Evolutionary conservation across 805 yeast genomes (phyloP).

Genomic region (Metschnikowia proteae): DNA sequence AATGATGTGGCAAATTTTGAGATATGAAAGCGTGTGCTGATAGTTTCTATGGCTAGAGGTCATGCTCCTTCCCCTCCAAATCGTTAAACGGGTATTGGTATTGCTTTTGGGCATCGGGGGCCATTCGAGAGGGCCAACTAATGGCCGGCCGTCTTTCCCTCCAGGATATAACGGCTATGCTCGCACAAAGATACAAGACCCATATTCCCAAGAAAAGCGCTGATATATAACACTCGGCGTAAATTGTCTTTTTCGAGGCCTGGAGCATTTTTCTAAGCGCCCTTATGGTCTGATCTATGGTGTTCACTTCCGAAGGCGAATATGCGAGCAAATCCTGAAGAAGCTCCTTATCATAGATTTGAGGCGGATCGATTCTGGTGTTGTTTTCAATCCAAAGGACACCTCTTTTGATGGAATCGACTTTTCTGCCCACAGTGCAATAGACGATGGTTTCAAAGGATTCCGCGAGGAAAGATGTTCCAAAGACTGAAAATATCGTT

Average conservation of each 20-base stretch:
- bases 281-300: slow-evolving; percentile 33
- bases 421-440: slow-evolving; percentile 75
- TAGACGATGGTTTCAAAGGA: slow-evolving; percentile 68
- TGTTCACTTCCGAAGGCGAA: slow-evolving; percentile 39
- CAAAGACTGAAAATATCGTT: slow-evolving; percentile 58
- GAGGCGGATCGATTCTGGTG: slow-evolving; percentile 26
- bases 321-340: slow-evolving; percentile 45
- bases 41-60: not conserved
- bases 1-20: not conserved
- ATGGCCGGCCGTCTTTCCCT: slow-evolving; percentile 4
- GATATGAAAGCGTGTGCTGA: not conserved
- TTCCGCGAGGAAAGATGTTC: slow-evolving; percentile 58
- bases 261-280: slow-evolving; percentile 24
- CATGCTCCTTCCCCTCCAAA: slow-evolving; percentile 1
- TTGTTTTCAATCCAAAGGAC: slow-evolving; percentile 73
- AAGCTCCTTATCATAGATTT: slow-evolving; percentile 18
- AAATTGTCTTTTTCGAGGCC: slow-evolving; percentile 33
- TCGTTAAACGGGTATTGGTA: slow-evolving; percentile 13
- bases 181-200: slow-evolving; percentile 44
- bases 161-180: slow-evolving; percentile 18
- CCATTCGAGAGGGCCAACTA: slow-evolving; percentile 12
- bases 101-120: slow-evolving; percentile 6
- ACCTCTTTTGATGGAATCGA: slow-evolving; percentile 63
- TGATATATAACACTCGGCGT: slow-evolving; percentile 47
- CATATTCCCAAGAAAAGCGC: slow-evolving; percentile 44